Conservation (phyloP, 148 eudicot genomes). For the Spergularia bocconei region DNA sequence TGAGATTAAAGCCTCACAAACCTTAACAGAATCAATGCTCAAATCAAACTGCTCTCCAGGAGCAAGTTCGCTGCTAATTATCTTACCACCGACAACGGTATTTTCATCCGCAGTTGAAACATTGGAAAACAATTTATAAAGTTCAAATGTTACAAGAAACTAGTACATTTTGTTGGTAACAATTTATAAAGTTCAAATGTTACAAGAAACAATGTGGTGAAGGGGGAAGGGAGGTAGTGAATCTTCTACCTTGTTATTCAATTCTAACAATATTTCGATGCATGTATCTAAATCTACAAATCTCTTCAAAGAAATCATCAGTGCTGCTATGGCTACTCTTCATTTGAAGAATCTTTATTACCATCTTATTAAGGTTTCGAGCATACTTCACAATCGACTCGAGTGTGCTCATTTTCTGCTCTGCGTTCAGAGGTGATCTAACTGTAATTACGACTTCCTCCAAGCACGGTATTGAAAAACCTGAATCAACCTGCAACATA, state of each 20-base stretch:
- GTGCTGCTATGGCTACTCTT: conserved; percentile 88
- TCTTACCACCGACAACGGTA: conserved; percentile 10
- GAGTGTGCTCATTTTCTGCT: conserved; percentile 89
- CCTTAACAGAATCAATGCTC: conserved; percentile 56
- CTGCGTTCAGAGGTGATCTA: conserved; percentile 91
- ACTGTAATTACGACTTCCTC: conserved; percentile 76
- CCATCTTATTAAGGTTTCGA: conserved; percentile 66
- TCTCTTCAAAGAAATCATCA: conserved; percentile 90
- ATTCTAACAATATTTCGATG: conserved; percentile 62
- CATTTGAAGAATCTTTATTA: conserved; percentile 83
- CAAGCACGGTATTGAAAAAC: conserved; percentile 65
- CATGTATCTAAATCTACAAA: conserved; percentile 65
- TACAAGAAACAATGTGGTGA: conserved; percentile 20
- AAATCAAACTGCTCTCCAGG: conserved; percentile 32
- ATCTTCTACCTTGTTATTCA: conserved; percentile 38
- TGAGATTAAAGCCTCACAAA: conserved; percentile 61
- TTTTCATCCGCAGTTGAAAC: conserved; percentile 19
- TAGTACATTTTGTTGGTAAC: conserved; percentile 10
- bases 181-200: conserved; percentile 10
- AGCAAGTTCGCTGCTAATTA: conserved; percentile 14
- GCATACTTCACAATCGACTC: conserved; percentile 76
- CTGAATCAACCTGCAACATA: conserved; percentile 63
- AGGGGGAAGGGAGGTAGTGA: neutral
- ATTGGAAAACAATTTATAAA: neutral
- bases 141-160: neutral